phyloP scores from a whole-genome alignment of 1,139 yeast genomes.

The Yamadazyma triangularis region DNA sequence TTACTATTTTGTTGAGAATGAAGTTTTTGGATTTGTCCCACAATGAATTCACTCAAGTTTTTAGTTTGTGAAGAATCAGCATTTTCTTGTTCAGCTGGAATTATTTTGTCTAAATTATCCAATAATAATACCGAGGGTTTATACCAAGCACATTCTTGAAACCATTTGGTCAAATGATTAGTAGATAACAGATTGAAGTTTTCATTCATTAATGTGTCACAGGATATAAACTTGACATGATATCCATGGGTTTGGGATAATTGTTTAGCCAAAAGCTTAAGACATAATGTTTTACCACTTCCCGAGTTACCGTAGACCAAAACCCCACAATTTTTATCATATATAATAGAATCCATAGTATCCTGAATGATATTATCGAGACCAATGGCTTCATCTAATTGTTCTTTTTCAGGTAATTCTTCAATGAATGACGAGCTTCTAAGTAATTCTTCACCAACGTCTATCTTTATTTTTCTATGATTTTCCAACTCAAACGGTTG shows the following conservation, averaged over 20 bases:
- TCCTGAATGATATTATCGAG: slow-evolving; percentile 43
- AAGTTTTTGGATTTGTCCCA: slow-evolving; percentile 35
- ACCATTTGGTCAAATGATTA: slow-evolving; percentile 43
- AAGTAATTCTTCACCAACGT: slow-evolving; percentile 51
- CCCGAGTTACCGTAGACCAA: slow-evolving; percentile 74
- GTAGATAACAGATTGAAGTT: slow-evolving; percentile 40
- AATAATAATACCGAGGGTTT: slow-evolving; percentile 71
- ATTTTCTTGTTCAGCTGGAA: slow-evolving; percentile 72
- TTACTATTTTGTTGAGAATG: slow-evolving; percentile 39
- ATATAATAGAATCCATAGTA: slow-evolving; percentile 39
- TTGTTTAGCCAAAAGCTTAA: slow-evolving; percentile 36
- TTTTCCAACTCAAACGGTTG: slow-evolving; percentile 23
- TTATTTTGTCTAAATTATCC: slow-evolving; percentile 76
- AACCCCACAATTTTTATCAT: slow-evolving; percentile 48
- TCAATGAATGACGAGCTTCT: slow-evolving; percentile 47
- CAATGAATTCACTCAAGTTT: slow-evolving; percentile 50
- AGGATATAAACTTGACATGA: slow-evolving; percentile 42
- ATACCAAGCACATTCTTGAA: slow-evolving; percentile 70
- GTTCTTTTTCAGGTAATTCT: slow-evolving; percentile 10
- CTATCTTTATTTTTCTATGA: slow-evolving; percentile 31
- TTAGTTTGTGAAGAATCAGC: slow-evolving; percentile 56
- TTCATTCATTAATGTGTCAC: slow-evolving; percentile 58
- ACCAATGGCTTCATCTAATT: slow-evolving; percentile 46
- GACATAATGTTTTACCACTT: slow-evolving; percentile 67
- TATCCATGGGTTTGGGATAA: slow-evolving; percentile 35